phyloP scores from a whole-genome alignment of 2,329 filamentous ascomycete species.

The Fusarium veterinarium region DNA sequence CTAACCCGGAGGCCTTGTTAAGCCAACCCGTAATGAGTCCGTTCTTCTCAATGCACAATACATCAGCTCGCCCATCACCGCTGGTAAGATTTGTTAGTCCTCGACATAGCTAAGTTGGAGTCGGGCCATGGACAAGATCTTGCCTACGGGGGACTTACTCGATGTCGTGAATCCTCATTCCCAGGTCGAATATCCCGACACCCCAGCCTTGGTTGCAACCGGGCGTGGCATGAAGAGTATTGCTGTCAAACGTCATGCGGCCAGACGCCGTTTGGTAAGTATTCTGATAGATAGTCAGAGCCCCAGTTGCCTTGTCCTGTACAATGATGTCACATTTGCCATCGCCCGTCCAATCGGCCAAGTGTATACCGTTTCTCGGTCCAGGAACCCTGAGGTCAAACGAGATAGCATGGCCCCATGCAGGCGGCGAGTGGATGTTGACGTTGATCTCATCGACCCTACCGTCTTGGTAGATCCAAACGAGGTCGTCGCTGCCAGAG shows the following conservation, averaged over 20 bases:
- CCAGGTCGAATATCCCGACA: too few species aligned
- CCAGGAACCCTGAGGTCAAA: not conserved
- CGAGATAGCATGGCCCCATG: not conserved
- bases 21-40: not conserved
- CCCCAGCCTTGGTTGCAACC: too few species aligned
- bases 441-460: not conserved
- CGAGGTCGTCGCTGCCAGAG: not conserved
- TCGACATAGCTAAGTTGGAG: too few species aligned
- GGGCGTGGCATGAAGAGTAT: too few species aligned
- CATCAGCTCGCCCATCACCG: not conserved
- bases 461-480: conserved; percentile 6
- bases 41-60: not conserved
- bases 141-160: too few species aligned
- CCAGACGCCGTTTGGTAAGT: too few species aligned
- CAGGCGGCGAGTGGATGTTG: not conserved
- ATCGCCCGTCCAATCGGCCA: not conserved
- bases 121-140: too few species aligned
- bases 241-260: too few species aligned
- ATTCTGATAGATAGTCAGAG: too few species aligned
- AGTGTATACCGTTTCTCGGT: not conserved
- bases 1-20: not conserved
- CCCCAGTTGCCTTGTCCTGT: not conserved
- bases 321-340: not conserved
- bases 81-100: too few species aligned
- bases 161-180: too few species aligned